Base-by-base conservation (phyloP, 768 basidiomycete species). In the Brasilioporus rufonigricans region DNA sequence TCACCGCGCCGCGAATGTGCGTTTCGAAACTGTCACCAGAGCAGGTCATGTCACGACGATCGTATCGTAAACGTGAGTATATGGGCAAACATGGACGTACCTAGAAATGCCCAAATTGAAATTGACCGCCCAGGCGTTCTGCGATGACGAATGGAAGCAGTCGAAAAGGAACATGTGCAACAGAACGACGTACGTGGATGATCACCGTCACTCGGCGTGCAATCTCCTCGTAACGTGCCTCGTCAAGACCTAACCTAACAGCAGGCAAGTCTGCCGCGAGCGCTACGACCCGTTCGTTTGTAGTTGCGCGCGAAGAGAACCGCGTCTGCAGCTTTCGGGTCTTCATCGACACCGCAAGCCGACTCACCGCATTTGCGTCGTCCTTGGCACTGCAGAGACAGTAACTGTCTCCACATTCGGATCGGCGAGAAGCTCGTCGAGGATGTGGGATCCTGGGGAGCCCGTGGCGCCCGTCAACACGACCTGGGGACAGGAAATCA, bases 61-160 rank as follows among this genome's bases (percentile, higher is more conserved):
- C 27, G 27, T 29, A 29, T 29, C 27, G 27, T 29, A n/a, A 29
- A 4, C 27, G 9, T 29, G 27, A 29, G 27, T 29, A 14, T 10
- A 35, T 35, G 13, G 5, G 4, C 16, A 14, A 16, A 36, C 16
- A 12, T 18, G 9, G 27, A 29, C 27, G 5, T 45, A 55, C 66
- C 68, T 68, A 7, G 64, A 60, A 21, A 68, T 66, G 10, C 67
- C 68, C 36, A 82, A 66, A 48, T 73, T 75, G 57, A 84, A 83
- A 63, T 83, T 83, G 52, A 83, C 82, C 1, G 78, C 75, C 82
- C 82, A 83, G 10, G 80, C 80, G 48, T 78, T 81, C 78, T 79
- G 48, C 31, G 46, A 29, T 12, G 18, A 26, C 19, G 14, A 29
- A 18, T 13, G n/a, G 26, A 32, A 19, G 14, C 36, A 23, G 29